Evolutionary conservation across 208 protist genomes (phyloP).

Genomic region (Strigomonas culicis): DNA sequence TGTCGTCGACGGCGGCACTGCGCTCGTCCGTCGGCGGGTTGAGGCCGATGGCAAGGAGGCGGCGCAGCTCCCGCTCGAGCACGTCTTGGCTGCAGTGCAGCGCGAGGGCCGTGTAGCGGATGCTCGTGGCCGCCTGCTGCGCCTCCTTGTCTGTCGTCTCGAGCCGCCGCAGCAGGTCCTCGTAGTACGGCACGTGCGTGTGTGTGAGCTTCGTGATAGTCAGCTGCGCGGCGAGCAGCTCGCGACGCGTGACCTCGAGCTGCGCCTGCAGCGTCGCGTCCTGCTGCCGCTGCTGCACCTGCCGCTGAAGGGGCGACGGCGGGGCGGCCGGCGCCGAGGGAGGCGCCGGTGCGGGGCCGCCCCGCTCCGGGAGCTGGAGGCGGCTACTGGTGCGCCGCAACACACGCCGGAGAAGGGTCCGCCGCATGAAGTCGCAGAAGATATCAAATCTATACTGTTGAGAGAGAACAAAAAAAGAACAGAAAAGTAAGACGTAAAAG

Average conservation of each 20-base stretch:
- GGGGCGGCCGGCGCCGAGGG: background rate
- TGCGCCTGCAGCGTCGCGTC: conserved; percentile 12
- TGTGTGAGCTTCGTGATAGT: conserved; percentile 32
- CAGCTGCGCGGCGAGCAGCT: conserved; percentile 54
- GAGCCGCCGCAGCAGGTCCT: conserved; percentile 36
- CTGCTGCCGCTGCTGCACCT: background rate
- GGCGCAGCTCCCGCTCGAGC: conserved; percentile 72
- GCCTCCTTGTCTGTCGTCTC: conserved; percentile 42
- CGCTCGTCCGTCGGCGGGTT: conserved; percentile 7
- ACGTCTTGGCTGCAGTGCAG: conserved; percentile 57
- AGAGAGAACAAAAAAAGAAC: conserved; percentile 8
- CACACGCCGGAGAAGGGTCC: too few species aligned
- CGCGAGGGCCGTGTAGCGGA: conserved; percentile 77
- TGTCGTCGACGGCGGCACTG: conserved; percentile 15
- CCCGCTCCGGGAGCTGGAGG: background rate
- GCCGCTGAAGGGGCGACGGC: conserved; percentile 2
- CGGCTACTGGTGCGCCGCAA: too few species aligned
- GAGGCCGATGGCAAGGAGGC: conserved; percentile 48
- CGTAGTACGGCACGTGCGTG: conserved; percentile 15
- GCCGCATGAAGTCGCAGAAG: too few species aligned
- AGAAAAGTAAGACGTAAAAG: conserved; percentile 14
- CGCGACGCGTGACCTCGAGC: conserved; percentile 23
- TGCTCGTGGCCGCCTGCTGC: conserved; percentile 37
- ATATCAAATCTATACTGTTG: too few species aligned
- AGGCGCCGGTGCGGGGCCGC: background rate